Conservation (phyloP, 2,329 filamentous ascomycete species). For the Colletotrichum lini region DNA sequence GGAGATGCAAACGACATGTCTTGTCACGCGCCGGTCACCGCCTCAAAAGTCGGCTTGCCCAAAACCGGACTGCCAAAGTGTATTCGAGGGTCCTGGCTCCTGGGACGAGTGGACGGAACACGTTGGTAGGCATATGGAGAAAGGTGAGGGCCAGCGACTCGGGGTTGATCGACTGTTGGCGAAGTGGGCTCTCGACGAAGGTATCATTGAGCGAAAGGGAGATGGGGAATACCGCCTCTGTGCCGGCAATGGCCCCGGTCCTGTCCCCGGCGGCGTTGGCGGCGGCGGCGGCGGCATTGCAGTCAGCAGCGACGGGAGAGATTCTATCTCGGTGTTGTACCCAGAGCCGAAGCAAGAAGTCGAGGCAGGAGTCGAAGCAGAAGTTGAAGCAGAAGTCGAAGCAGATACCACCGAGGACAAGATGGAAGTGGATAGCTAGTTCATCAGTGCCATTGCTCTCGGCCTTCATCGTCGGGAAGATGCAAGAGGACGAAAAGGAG, state of each 20-base stretch:
- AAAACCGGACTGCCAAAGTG: constrained; percentile 77
- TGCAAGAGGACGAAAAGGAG: background rate
- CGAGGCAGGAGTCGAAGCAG: constrained; percentile 17
- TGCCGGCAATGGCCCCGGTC: constrained; percentile 54
- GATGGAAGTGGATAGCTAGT: constrained; percentile 37
- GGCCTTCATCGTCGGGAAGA: background rate
- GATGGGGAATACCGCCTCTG: constrained; percentile 71
- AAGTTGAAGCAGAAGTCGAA: background rate
- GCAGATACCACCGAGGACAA: constrained; percentile 5
- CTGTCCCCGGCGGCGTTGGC: background rate
- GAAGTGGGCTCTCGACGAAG: constrained; percentile 74
- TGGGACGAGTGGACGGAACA: constrained; percentile 97
- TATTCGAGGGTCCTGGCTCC: constrained; percentile 79
- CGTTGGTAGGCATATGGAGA: constrained; percentile 90
- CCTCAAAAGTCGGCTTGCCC: constrained; percentile 81
- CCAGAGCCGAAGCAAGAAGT: constrained; percentile 36
- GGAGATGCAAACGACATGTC: constrained; percentile 81
- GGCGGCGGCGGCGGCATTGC: constrained; percentile 41
- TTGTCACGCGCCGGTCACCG: constrained; percentile 76
- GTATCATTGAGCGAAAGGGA: constrained; percentile 72
- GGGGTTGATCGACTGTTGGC: constrained; percentile 72
- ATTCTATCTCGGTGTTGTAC: constrained; percentile 43
- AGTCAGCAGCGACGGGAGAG: constrained; percentile 38
- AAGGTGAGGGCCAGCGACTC: constrained; percentile 71
- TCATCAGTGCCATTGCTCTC: background rate